phyloP scores from a whole-genome alignment of 305 asterid species.

The Fraxinus sp. region DNA sequence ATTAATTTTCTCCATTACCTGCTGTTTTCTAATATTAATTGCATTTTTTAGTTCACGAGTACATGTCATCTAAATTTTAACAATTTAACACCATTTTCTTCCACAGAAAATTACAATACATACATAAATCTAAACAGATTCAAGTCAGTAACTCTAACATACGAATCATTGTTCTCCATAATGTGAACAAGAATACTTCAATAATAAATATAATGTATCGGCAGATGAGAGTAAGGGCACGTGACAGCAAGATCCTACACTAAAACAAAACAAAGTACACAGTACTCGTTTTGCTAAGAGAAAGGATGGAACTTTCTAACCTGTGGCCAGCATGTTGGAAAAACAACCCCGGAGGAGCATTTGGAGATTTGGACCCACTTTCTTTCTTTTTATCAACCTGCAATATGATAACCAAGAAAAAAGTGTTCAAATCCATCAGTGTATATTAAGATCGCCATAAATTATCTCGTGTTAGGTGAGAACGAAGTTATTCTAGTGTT shows the following conservation, averaged over 20 bases:
- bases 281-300: conserved; percentile 1
- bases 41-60: neutral
- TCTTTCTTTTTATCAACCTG: conserved; percentile 78
- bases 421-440: neutral
- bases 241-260: neutral
- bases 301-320: conserved; percentile 37
- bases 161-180: neutral
- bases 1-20: neutral
- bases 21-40: neutral
- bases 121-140: neutral
- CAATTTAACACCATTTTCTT: neutral
- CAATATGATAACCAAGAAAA: neutral
- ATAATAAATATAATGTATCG: neutral
- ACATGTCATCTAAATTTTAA: neutral
- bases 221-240: neutral
- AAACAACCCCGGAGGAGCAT: conserved; percentile 76
- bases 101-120: neutral
- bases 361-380: conserved; percentile 47
- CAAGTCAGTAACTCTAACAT: neutral
- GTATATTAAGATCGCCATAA: conserved; percentile 11
- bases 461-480: conserved; percentile 2
- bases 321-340: conserved; percentile 99
- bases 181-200: neutral
- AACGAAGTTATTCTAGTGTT: neutral
- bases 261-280: neutral